Base-by-base conservation (phyloP, 2,329 filamentous ascomycete species). In the Nothophaeocryptopus gaeumannii region DNA sequence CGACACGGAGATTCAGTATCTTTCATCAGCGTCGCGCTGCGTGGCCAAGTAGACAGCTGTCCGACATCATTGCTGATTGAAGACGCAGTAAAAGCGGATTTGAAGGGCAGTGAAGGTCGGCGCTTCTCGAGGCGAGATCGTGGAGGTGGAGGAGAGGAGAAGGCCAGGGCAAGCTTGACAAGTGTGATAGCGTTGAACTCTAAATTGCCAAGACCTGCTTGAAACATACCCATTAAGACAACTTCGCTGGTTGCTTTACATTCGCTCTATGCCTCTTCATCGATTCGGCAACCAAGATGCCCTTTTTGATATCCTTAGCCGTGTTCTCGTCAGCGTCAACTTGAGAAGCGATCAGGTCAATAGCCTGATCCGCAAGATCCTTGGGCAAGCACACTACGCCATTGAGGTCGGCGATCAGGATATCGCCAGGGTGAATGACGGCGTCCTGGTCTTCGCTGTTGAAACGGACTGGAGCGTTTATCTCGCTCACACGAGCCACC, bases 331-430 rank as follows among this genome's bases (percentile, higher is more conserved):
- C 63, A 3, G 63, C 63, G 31, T 63, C 61, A 10, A 63, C 62
- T 52, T 64, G 62, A 30, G 61, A 63, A n/a, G 55, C 56, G 15
- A 66, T 64, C 20, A 64, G 54, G 8, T 64, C 61, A 16, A 63
- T 35, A 14, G 56, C 58, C 40, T 62, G 54, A 38, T 60, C 58
- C 2, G 59, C 63, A 5, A 64, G 45, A 1, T 30, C 50, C 30
- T 60, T 53, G 29, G 63, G 69, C 34, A 71, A 41, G 51, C 63
- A 64, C 2, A 71, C 68, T 4, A 72, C 67, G 9, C 70, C 70
- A 49, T 72, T 69, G 16, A 70, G 39, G 50, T 71, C 69, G 1
- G 58, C 70, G 13, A 71, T 64, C 9, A 72, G 47, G 45, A 68
- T 68, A 41, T 72, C 69, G 0, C 67, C 70, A 2, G 68, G 67